Base-by-base conservation (phyloP, 768 basidiomycete species). In the Macrolepiota dolichaula region DNA sequence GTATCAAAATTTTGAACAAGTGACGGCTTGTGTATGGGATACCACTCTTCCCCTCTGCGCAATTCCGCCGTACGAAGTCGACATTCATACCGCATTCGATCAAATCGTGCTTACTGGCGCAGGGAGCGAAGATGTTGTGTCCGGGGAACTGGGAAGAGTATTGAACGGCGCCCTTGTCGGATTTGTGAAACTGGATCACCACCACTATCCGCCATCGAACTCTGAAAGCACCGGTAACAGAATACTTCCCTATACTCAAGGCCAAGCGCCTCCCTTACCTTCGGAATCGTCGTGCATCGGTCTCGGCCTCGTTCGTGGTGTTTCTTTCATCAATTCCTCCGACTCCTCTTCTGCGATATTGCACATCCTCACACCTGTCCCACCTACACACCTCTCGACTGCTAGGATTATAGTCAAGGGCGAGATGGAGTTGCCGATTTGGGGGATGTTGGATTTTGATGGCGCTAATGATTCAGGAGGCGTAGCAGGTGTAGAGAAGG, bases 381-480 rank as follows among this genome's bases (percentile, higher is more conserved):
- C 88, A 0, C 73, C 81, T 0, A 56, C 68, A 0, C 44, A 79
- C 0, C 77, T 96, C 2, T 63, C 68, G 0, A 69, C 68, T 24
- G 74, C 68, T 2, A 69, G 83, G 3, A 75, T 85, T 17, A 67
- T 96, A 2, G 85, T 96, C 50, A 94, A 91, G 71, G 95, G 95
- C 7, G 93, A 94, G 69, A 77, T 95, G 67, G 94, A 96, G 71
- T 73, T 97, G 0, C 95, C 95, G 0, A 76, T 94, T 0, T 90
- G 89, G 86, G 94, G 89, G 0, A 85, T 94, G 87, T 76, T 97
- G 53, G 94, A 96, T 71, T 89, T 86, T 73, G 77, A 25, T n/a
- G 50, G 37, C 24, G 11, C 10, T 54, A 24, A 3, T 54, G 68
- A 65, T 55, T 66, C 35, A 19, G 69, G 69, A 3, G 73, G 72